Evolutionary conservation across 2,329 filamentous ascomycete species (phyloP).

Genomic region (Cytospora schulzeri): DNA sequence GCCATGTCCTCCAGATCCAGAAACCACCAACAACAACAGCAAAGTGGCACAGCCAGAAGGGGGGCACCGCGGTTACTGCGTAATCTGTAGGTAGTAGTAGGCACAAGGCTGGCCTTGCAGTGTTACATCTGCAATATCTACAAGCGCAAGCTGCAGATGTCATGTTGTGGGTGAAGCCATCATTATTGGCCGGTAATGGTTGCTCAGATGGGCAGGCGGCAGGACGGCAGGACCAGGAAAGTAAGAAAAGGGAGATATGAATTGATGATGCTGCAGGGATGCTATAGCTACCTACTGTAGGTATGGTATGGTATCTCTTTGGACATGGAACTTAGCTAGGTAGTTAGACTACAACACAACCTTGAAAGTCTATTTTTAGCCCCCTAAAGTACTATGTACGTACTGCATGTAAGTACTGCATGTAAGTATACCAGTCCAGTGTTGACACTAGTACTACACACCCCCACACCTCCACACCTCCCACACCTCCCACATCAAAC

Average conservation of each 20-base stretch:
- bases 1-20: background rate
- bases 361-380: background rate
- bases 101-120: slow-evolving; percentile 14
- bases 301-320: too few species aligned
- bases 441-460: too few species aligned
- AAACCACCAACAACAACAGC: background rate
- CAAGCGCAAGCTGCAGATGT: slow-evolving; percentile 25
- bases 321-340: background rate
- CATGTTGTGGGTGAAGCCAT: slow-evolving; percentile 9
- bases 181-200: slow-evolving; percentile 17
- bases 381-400: background rate
- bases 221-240: background rate
- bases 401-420: background rate
- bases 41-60: slow-evolving; percentile 5
- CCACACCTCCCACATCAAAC: too few species aligned
- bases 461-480: too few species aligned
- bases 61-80: slow-evolving; percentile 3
- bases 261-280: slow-evolving; percentile 4
- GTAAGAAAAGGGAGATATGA: slow-evolving; percentile 1
- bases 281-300: too few species aligned
- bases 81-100: slow-evolving; percentile 11
- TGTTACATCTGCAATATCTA: slow-evolving; percentile 13
- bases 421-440: background rate
- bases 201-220: slow-evolving; percentile 9
- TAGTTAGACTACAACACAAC: background rate